Conservation (phyloP, 1,284 basidiomycete species). For the Lignosus rhinocerotis region DNA sequence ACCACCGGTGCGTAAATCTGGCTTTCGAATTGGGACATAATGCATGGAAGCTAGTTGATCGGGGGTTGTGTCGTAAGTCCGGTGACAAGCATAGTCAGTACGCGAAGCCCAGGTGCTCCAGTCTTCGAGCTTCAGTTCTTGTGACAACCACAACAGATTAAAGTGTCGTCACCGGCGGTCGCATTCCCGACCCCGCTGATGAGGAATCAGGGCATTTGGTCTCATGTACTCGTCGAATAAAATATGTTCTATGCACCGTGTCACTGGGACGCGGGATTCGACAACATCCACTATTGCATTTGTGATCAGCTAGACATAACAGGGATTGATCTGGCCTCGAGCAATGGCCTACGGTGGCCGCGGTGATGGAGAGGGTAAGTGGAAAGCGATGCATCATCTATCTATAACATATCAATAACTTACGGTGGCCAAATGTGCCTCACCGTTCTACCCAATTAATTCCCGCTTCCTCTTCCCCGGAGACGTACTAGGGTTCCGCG, state of each 20-base stretch:
- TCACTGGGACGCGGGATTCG: too few relatives aligned
- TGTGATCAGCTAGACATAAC: too few relatives aligned
- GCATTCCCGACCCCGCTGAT: too few relatives aligned
- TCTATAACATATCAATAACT: neutral
- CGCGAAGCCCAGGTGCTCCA: neutral
- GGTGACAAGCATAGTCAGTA: too few relatives aligned
- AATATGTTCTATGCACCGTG: too few relatives aligned
- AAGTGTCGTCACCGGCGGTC: neutral
- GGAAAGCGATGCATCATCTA: neutral
- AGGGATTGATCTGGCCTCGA: too few relatives aligned
- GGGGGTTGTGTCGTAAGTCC: too few relatives aligned
- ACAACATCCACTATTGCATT: too few relatives aligned
- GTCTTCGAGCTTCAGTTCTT: neutral
- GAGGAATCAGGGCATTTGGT: neutral
- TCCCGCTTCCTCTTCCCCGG: conserved; percentile 1
- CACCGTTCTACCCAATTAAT: neutral
- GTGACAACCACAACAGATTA: neutral
- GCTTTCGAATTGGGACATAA: neutral
- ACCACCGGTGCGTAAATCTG: neutral
- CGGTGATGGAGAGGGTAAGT: too few relatives aligned
- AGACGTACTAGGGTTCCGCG: neutral
- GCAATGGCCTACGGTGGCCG: too few relatives aligned
- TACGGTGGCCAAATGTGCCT: neutral
- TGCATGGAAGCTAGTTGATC: neutral
- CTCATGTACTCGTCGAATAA: too few relatives aligned